Base-by-base conservation (phyloP, 345 rosid genomes). In the Raphanus sativus region DNA sequence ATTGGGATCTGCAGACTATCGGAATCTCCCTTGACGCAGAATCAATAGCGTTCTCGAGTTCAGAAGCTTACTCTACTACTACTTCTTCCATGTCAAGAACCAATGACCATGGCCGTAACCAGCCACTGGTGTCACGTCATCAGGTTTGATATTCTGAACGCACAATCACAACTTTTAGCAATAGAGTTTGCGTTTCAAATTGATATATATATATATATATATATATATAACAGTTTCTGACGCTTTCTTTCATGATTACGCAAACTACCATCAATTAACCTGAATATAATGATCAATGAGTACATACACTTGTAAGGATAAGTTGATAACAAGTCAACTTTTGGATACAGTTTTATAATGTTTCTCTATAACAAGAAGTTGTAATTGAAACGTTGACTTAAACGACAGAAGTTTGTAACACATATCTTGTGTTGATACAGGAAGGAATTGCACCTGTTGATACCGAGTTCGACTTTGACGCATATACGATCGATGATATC, bases 391-490 rank as follows among this genome's bases (percentile, higher is more conserved):
- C 52, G 15, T 45, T 13, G 52, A 45, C 52, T 45, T 45, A 4
- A 13, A 48, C 16, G 16, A 63, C 24, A 34, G 33, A 69, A 69
- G 12, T 8, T 63, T 65, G 55, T 25, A n/a, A 72, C 59, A 74
- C 62, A 68, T 11, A 36, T 52, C 62, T 60, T 61, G 63, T 62
- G 75, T 79, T 86, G 85, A 91, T 84, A 85, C 97, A 90, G 82
- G 93, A 85, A 74, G 82, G 89, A 55, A 76, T 85, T 65, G 90
- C 74, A 73, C 82, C 90, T 25, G 65, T 86, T n/a, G 91, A 89
- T 75, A 83, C 75, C 1, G 97, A 94, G 69, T 91, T 90, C 24
- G 92, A 91, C 74, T 88, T 92, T 29, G 95, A 91, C 30, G 97
- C 91, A 24, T 89, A 82, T 84, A 73, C 89, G 28, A 75, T 90